A percentile compares a stretch with the other conserved stretches of the same genome.
Conservation (phyloP, 495 filamentous ascomycete species). For the Xylaria sp. region DNA sequence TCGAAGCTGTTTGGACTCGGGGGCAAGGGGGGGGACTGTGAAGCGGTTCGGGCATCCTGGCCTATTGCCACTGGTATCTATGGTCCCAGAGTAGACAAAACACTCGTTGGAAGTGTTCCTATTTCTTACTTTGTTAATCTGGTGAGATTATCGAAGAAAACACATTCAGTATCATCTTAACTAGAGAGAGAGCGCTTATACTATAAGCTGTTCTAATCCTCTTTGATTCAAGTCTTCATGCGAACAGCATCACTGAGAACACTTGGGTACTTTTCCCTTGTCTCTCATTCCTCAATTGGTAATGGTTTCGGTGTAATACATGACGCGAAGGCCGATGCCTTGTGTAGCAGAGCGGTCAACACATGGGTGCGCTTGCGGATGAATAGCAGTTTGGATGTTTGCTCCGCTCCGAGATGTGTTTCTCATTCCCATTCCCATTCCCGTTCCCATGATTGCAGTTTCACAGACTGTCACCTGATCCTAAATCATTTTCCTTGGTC, state of each 20-base stretch:
- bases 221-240: neutral
- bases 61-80: neutral
- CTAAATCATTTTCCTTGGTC: neutral
- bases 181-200: neutral
- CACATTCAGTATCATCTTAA: neutral
- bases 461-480: slow-evolving; percentile 1
- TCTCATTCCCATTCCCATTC: too few relatives aligned
- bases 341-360: too few relatives aligned
- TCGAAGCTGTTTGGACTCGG: neutral
- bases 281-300: neutral
- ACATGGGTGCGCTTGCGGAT: too few relatives aligned
- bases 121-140: neutral
- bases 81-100: neutral
- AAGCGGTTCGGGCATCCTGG: neutral
- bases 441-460: neutral
- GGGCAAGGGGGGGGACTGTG: neutral
- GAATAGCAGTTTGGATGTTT: neutral
- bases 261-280: neutral
- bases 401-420: too few relatives aligned
- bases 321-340: neutral
- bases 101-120: neutral
- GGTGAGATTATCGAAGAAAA: neutral
- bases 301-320: slow-evolving; percentile 10
- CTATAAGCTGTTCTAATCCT: neutral
- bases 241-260: neutral